Base-by-base conservation (phyloP, 768 basidiomycete species). In the Boletus reticulatus region DNA sequence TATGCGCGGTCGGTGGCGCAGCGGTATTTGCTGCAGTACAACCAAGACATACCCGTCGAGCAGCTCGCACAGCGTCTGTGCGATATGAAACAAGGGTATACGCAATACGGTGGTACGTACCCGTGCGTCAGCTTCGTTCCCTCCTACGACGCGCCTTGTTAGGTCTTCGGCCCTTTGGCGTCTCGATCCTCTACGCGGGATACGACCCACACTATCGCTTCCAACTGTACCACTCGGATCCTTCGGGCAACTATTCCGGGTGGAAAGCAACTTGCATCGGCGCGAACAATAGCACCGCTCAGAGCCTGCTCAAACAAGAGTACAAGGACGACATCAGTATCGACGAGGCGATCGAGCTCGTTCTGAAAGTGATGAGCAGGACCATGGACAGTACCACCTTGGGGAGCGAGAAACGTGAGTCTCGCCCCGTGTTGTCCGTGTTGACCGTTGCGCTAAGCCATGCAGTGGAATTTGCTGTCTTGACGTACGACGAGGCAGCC, bases 251-350 rank as follows among this genome's bases (percentile, higher is more conserved):
- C 75, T 99, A 98, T 74, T 91, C 89, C 0, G 96, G 96, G 13
- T 98, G 95, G 89, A 98, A 98, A 74, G 97, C 96, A 42, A 97
- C 95, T 13, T 97, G 93, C 72, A 93, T 99, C 62, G 96, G 97
- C n/a, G 92, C 95, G 8, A 99, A 98, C 77, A 97, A 91, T 70
- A 91, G 94, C 39, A 97, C 94, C 1, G 95, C 95, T 19, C 92
- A 95, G 72, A 93, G 90, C 64, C 76, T 98, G 60, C 76, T 99
- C 61, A 95, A 98, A 77, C 96, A 99, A 74, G 97, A 99, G 72
- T 98, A 98, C 76, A 95, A 97, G 72, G 97, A 98, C 62, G 93
- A 93, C 54, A 88, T 98, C 52, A 77, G 80, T 13, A 81, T 98
- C 39, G 90, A 95, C 68, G 94, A 96, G 45, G 95, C 94, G 20